phyloP scores from a whole-genome alignment of 1,284 basidiomycete species.

The Malassezia obtusa region DNA sequence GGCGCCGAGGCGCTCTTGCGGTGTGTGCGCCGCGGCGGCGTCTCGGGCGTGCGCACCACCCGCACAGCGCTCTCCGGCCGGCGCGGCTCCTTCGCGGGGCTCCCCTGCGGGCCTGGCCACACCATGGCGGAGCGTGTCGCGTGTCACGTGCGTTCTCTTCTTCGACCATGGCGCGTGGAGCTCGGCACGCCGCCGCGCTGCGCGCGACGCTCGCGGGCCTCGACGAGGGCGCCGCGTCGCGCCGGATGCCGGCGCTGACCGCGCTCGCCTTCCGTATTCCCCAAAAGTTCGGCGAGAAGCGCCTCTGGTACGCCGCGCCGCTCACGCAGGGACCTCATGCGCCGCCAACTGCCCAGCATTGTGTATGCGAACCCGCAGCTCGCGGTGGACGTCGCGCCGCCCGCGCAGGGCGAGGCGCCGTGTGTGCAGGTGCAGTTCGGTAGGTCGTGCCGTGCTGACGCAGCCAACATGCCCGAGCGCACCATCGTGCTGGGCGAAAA shows the following conservation, averaged over 20 bases:
- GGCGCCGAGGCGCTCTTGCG: neutral
- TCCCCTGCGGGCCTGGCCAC: neutral
- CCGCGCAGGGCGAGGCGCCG: neutral
- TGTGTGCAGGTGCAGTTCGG: constrained; percentile 5
- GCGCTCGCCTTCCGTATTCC: constrained; percentile 7
- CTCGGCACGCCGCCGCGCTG: neutral
- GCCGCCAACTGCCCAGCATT: constrained; percentile 10
- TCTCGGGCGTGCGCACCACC: neutral
- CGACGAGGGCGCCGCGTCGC: constrained; percentile 3
- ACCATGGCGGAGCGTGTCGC: neutral
- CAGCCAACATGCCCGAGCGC: constrained; percentile 13
- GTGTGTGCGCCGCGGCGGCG: neutral
- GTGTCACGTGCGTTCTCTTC: neutral
- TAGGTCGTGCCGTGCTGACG: neutral
- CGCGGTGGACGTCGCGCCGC: constrained; percentile 2
- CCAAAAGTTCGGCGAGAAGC: neutral
- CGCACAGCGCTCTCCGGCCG: neutral
- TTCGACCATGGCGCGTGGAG: constrained; percentile 1
- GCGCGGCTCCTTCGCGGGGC: neutral
- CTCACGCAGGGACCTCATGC: constrained; percentile 10
- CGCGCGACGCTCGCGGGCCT: constrained; percentile 4
- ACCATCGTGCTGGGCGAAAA: constrained; percentile 17
- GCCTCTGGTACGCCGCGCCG: constrained; percentile 11
- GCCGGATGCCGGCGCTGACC: constrained; percentile 2
- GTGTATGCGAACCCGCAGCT: constrained; percentile 15